Base-by-base conservation (phyloP, 73 alveolate genomes). In the Paramecium pentaurelia region DNA sequence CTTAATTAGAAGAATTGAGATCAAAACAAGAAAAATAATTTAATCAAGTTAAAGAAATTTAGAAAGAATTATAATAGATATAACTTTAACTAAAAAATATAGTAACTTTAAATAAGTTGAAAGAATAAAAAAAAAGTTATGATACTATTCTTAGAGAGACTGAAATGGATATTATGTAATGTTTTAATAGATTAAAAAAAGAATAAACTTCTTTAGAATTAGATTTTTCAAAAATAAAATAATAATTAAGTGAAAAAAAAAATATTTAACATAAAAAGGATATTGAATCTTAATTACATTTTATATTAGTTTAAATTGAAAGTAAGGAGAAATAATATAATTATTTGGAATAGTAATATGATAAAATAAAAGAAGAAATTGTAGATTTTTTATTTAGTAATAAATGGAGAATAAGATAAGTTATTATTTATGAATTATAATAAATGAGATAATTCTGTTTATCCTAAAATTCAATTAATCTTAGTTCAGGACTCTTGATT, bases 321-420 rank as follows among this genome's bases (percentile, higher is more conserved):
- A 32, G 25, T 12, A 32, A 27, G 12, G 84, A 68, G 30, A 68
- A 68, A 7, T 1, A 25, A 20, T 68, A 3, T 2, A 32, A 68
- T 32, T 32, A 54, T 8, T 18, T 54, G 3, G 70, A 68, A 68
- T 22, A 68, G 47, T 12, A 68, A 32, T 68, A 68, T 27, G 84
- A 68, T 25, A 68, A 68, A 68, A 32, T 32, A 28, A 68, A 68
- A 68, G 84, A 68, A 16, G 47, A 25, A 14, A 68, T 68, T 14
- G 28, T 68, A 9, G 84, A 68, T 11, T 12, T 20, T 68, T 22
- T 68, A 14, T 28, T 12, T 27, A 22, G 12, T 4, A 28, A 68
- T 68, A 32, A 68, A 68, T 75, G 88, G 88, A 75, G 88, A 45
- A 40, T 75, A 22, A 75, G 60, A 75, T 36, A 75, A 45, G 36